Percentiles rank a stretch among this genome's conserved stretches.
These are phyloP conservation scores for Ustilago bromivora DNA, from an alignment of 1,284 basidiomycete genomes.

Conservation along the genomic window DNA sequence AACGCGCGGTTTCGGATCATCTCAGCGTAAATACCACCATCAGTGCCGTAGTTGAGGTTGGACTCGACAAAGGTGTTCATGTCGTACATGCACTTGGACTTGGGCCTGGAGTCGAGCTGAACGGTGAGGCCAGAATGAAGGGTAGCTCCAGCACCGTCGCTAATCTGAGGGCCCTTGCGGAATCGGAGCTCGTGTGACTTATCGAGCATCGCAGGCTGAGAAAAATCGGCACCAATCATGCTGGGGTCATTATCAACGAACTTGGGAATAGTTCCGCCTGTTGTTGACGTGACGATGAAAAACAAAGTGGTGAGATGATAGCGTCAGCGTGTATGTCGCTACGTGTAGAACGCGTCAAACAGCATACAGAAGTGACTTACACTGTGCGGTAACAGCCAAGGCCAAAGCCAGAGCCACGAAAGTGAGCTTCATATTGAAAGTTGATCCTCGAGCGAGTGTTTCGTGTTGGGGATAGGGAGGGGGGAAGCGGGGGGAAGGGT, in stretches of 20 bases:
- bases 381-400: constrained; percentile 19
- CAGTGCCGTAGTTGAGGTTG: constrained; percentile 57
- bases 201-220: background rate
- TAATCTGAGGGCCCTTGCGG: constrained; percentile 24
- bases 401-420: constrained; percentile 24
- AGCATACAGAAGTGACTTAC: constrained; percentile 10
- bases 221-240: background rate
- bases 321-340: constrained; percentile 14
- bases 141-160: constrained; percentile 16
- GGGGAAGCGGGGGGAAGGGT: background rate
- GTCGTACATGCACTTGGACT: constrained; percentile 49
- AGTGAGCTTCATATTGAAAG: constrained; percentile 24
- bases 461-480: background rate
- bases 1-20: constrained; percentile 60
- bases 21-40: constrained; percentile 59
- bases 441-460: background rate
- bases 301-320: background rate
- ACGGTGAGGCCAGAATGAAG: constrained; percentile 6
- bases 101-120: constrained; percentile 28
- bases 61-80: constrained; percentile 55
- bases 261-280: constrained; percentile 2
- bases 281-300: background rate
- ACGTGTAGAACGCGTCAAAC: background rate
- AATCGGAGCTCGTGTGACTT: background rate
- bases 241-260: background rate